Percentiles rank a stretch among this genome's conserved stretches.
phyloP scores from a whole-genome alignment of 2,329 filamentous ascomycete genomes.

The Blastomyces parvus region DNA sequence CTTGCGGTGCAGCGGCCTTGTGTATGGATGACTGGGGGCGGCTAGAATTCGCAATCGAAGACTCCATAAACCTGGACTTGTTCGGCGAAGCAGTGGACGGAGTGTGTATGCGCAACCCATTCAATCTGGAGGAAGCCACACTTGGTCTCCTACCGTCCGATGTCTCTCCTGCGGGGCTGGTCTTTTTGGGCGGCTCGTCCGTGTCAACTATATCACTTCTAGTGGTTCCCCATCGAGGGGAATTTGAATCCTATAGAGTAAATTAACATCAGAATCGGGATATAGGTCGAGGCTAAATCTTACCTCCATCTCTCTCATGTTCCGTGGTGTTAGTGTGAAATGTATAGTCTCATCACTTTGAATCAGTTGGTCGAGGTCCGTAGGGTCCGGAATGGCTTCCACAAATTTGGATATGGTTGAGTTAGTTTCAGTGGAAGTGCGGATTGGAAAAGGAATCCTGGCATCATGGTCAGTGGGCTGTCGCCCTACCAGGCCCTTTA shows the following conservation, averaged over 20 bases:
- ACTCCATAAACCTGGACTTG: slow-evolving; percentile 20
- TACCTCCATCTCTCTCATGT: slow-evolving; percentile 67
- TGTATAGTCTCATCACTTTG: slow-evolving; percentile 74
- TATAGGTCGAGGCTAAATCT: slow-evolving; percentile 23
- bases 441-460: slow-evolving; percentile 22
- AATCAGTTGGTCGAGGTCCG: slow-evolving; percentile 69
- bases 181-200: slow-evolving; percentile 32
- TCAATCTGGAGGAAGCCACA: slow-evolving; percentile 10
- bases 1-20: slow-evolving; percentile 26
- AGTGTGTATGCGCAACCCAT: slow-evolving; percentile 17
- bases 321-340: slow-evolving; percentile 71
- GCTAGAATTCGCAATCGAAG: background rate
- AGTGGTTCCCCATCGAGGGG: slow-evolving; percentile 25
- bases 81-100: slow-evolving; percentile 16
- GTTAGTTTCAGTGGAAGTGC: slow-evolving; percentile 31
- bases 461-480: slow-evolving; percentile 21
- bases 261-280: slow-evolving; percentile 7
- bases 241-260: slow-evolving; percentile 25
- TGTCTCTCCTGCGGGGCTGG: slow-evolving; percentile 26
- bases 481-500: slow-evolving; percentile 35
- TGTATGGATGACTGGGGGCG: slow-evolving; percentile 18
- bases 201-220: slow-evolving; percentile 30
- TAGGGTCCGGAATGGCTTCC: slow-evolving; percentile 39
- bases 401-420: slow-evolving; percentile 14
- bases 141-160: slow-evolving; percentile 17